phyloP scores from a whole-genome alignment of 106 monocot genomes.

The Phalaenopsis aphrodite region DNA sequence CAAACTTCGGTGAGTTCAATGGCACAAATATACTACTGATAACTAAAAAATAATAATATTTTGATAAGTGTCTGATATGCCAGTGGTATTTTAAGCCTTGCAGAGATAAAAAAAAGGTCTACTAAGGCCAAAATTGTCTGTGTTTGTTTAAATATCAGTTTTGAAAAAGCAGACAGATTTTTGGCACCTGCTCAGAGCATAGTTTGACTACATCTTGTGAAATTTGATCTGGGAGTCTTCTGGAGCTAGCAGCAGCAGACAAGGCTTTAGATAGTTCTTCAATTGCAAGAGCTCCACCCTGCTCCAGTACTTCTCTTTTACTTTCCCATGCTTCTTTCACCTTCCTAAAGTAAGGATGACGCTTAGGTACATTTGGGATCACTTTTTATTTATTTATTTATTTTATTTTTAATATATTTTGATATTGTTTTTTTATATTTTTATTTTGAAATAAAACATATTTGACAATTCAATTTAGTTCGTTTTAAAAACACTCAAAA shows the following conservation, averaged over 20 bases:
- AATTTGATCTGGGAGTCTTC: conserved; percentile 38
- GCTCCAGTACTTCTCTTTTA: conserved; percentile 71
- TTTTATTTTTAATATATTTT: no score
- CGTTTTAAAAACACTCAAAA: no score
- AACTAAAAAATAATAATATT: no score
- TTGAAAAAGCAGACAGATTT: background rate
- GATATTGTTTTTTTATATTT: no score
- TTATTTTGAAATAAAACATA: no score
- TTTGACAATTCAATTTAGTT: no score
- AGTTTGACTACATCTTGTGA: conserved; percentile 26
- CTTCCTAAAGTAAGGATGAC: conserved; percentile 28
- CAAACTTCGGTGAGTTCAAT: no score
- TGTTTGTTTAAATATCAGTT: background rate
- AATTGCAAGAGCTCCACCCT: conserved; percentile 52
- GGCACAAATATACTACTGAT: no score
- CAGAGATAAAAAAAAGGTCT: background rate
- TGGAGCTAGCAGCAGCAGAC: conserved; percentile 34
- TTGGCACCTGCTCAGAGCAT: conserved; percentile 65
- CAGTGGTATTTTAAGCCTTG: background rate
- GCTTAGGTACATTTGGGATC: no score
- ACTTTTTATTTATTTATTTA: no score
- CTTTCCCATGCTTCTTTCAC: conserved; percentile 90
- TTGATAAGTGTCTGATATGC: background rate
- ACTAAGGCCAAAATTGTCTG: no score
- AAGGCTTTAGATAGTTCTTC: conserved; percentile 84